A percentile compares a stretch with the other conserved stretches of the same genome.
These are phyloP conservation scores for Gracilariopsis chorda DNA, from an alignment of 23 red algal genomes.

Conservation along the genomic window DNA sequence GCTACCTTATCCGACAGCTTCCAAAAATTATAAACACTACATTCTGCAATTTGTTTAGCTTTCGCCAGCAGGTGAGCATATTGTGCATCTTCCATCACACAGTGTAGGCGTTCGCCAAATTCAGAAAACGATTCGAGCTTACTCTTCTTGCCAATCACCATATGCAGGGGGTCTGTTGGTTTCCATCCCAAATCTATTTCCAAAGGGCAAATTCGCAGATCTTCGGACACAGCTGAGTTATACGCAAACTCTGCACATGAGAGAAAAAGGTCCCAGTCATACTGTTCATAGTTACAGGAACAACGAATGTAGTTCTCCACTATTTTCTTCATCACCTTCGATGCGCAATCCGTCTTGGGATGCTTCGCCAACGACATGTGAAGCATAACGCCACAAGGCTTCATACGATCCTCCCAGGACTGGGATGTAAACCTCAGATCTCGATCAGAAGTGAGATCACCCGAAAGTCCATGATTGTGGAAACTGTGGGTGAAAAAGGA, in stretches of 20 bases:
- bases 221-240: neutral
- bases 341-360: neutral
- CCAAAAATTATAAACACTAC: neutral
- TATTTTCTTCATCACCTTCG: neutral
- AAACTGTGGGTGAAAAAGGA: neutral
- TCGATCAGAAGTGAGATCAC: neutral
- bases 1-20: neutral
- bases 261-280: neutral
- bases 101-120: neutral
- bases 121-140: neutral
- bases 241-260: neutral
- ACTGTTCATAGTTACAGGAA: neutral
- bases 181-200: neutral
- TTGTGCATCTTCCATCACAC: neutral
- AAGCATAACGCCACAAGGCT: neutral
- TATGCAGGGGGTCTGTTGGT: neutral
- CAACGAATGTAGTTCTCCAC: neutral
- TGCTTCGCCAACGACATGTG: neutral
- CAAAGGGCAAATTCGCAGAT: neutral
- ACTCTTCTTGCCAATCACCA: too few relatives aligned
- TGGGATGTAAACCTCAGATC: neutral
- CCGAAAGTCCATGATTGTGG: neutral
- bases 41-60: neutral
- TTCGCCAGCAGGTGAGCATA: neutral
- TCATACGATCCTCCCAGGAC: neutral